phyloP scores from a whole-genome alignment of 176 grass and related monocot species.

The Secale cereale region DNA sequence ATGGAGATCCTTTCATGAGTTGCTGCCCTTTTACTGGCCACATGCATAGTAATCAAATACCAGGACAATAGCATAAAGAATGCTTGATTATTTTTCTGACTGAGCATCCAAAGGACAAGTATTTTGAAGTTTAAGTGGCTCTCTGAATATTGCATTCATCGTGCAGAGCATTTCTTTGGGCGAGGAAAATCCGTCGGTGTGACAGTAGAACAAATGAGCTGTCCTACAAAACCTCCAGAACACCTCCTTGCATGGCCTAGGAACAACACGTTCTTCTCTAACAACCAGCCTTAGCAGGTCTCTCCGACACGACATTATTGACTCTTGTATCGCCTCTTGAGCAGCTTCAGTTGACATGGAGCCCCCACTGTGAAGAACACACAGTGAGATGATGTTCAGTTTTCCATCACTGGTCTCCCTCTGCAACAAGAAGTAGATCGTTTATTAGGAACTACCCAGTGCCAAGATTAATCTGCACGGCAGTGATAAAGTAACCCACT shows the following conservation, averaged over 20 bases:
- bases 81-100: background rate
- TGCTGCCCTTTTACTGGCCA: no score
- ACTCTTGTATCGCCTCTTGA: slow-evolving; percentile 1
- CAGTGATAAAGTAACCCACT: no score
- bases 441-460: no score
- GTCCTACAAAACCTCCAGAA: slow-evolving; percentile 65
- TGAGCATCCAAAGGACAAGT: background rate
- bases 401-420: slow-evolving; percentile 50
- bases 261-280: slow-evolving; percentile 28
- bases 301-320: slow-evolving; percentile 2
- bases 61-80: no score
- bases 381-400: slow-evolving; percentile 18
- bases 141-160: slow-evolving; percentile 40
- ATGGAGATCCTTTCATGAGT: no score
- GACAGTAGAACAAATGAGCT: slow-evolving; percentile 50
- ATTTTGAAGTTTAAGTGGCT: slow-evolving; percentile 19
- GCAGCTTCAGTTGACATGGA: slow-evolving; percentile 31
- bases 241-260: background rate
- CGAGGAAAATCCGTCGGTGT: slow-evolving; percentile 48
- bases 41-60: no score
- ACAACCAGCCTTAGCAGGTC: slow-evolving; percentile 23
- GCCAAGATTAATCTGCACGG: no score
- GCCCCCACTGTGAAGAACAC: background rate
- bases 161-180: slow-evolving; percentile 31
- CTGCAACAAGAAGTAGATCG: slow-evolving; percentile 1